These are phyloP conservation scores for Sporodiniella umbellata DNA, from an alignment of 371 early-diverging fungal species.

Conservation along the genomic window DNA sequence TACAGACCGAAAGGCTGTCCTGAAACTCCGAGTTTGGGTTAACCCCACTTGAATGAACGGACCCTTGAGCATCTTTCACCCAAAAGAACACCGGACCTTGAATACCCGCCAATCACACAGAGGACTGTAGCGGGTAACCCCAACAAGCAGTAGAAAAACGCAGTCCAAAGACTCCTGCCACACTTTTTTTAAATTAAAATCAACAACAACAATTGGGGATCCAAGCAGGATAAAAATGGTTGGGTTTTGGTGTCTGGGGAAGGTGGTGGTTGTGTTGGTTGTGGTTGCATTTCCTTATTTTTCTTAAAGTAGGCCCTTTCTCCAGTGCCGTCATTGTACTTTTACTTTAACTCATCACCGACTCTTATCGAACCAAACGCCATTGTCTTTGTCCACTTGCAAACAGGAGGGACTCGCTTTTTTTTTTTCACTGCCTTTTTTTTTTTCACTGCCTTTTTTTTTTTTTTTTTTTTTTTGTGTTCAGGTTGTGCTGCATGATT, in stretches of 20 bases:
- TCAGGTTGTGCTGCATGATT: neutral
- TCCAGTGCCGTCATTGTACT: too few relatives aligned
- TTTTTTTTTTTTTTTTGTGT: neutral
- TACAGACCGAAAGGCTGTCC: too few relatives aligned
- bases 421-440: neutral
- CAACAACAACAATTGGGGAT: slow-evolving; percentile 3
- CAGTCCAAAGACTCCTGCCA: too few relatives aligned
- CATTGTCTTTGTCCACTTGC: too few relatives aligned
- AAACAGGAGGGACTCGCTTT: neutral
- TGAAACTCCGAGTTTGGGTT: slow-evolving; percentile 2
- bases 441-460: neutral
- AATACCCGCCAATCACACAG: slow-evolving; percentile 16
- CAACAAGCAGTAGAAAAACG: slow-evolving; percentile 6
- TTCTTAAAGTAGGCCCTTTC: too few relatives aligned
- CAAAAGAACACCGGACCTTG: slow-evolving; percentile 3
- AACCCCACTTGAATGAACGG: slow-evolving; percentile 6
- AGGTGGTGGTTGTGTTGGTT: slow-evolving; percentile 2
- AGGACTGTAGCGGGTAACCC: slow-evolving; percentile 3
- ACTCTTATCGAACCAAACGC: too few relatives aligned
- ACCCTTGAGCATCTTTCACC: neutral
- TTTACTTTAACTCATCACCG: too few relatives aligned
- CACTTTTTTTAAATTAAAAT: too few relatives aligned
- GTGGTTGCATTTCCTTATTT: neutral
- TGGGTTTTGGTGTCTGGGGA: neutral
- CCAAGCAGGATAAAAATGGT: neutral